A percentile compares a stretch with the other conserved stretches of the same genome.
Evolutionary conservation across 2,329 filamentous ascomycete genomes (phyloP).

Genomic region (Polychaeton citri): DNA sequence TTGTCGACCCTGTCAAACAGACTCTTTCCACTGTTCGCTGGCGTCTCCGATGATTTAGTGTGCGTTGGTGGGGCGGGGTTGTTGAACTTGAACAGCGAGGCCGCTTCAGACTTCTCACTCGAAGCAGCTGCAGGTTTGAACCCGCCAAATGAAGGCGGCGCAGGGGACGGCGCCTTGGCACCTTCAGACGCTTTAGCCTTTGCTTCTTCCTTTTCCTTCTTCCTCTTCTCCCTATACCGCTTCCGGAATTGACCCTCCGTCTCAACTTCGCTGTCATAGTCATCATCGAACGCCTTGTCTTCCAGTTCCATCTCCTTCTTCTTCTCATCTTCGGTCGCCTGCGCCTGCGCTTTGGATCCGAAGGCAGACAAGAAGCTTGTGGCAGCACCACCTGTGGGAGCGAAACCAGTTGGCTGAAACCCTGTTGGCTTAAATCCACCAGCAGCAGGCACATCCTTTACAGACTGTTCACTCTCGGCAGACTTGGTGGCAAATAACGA

Average conservation of each 20-base stretch:
- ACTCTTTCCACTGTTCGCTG: slow-evolving; percentile 4
- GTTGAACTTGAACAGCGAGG: neutral
- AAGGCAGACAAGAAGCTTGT: slow-evolving; percentile 31
- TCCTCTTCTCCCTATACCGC: slow-evolving; percentile 31
- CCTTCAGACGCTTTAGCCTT: slow-evolving; percentile 12
- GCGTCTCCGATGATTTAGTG: slow-evolving; percentile 1
- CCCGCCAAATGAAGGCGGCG: neutral
- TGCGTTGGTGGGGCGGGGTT: too few species aligned
- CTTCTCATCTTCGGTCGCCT: slow-evolving; percentile 29
- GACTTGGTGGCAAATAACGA: slow-evolving; percentile 7
- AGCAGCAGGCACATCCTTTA: slow-evolving; percentile 3
- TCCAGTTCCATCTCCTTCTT: slow-evolving; percentile 7
- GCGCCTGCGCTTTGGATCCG: slow-evolving; percentile 21
- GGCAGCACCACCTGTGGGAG: slow-evolving; percentile 11
- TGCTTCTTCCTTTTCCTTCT: slow-evolving; percentile 24
- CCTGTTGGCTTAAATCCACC: slow-evolving; percentile 5
- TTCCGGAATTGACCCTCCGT: slow-evolving; percentile 28
- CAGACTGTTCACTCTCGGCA: slow-evolving; percentile 4
- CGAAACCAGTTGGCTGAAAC: slow-evolving; percentile 11
- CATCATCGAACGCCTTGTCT: neutral
- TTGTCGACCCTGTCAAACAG: slow-evolving; percentile 4
- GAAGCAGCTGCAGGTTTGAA: neutral
- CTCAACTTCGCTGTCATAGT: neutral
- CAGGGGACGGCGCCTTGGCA: neutral
- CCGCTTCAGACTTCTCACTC: neutral